Evolutionary conservation across 2,329 filamentous ascomycete species (phyloP).

Genomic region (Verticillium dahliae): DNA sequence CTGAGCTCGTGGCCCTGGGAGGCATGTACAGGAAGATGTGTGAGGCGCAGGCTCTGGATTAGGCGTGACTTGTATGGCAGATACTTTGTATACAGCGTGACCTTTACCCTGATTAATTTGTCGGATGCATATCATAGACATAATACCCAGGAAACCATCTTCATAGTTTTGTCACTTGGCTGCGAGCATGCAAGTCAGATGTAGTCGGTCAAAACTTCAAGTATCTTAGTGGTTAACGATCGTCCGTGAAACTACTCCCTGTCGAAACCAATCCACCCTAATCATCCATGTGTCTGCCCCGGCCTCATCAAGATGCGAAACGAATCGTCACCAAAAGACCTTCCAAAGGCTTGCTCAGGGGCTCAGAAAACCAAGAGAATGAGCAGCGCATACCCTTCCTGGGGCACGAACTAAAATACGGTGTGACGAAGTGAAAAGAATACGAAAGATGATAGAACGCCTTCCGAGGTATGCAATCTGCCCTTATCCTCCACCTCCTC

Average conservation of each 20-base stretch:
- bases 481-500: neutral
- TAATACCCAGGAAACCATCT: too few species aligned
- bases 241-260: too few species aligned
- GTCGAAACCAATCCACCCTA: neutral
- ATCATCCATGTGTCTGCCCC: too few species aligned
- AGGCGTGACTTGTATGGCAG: conserved; percentile 2
- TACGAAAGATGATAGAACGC: too few species aligned
- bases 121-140: too few species aligned
- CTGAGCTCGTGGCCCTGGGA: conserved; percentile 42
- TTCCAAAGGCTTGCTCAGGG: neutral
- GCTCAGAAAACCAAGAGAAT: conserved; percentile 1
- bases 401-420: neutral
- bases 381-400: conserved; percentile 5
- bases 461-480: neutral
- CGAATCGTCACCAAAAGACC: too few species aligned
- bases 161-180: too few species aligned
- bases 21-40: conserved; percentile 50
- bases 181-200: too few species aligned
- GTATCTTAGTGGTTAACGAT: too few species aligned
- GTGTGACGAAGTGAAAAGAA: neutral
- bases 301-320: too few species aligned
- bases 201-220: too few species aligned
- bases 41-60: conserved; percentile 33
- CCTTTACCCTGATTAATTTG: neutral
- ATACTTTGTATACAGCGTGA: neutral